Conservation (phyloP, 2,329 filamentous ascomycete genomes). For the Epichloe brachyelytri region DNA sequence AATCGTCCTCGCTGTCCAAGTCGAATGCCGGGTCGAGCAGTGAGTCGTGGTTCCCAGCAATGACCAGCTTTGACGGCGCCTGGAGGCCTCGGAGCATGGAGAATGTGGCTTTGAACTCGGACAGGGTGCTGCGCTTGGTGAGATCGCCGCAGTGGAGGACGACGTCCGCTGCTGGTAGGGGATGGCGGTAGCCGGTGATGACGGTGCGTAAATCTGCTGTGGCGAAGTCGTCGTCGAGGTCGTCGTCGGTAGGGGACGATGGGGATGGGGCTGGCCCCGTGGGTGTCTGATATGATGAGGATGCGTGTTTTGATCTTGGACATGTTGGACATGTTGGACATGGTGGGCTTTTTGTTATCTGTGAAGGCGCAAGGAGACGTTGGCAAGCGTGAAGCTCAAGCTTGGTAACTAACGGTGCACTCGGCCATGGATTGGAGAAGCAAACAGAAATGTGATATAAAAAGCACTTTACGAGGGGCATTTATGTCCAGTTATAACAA, state of each 20-base stretch:
- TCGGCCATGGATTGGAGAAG: no score
- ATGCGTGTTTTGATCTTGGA: slow-evolving; percentile 21
- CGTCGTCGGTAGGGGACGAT: background rate
- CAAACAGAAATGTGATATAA: background rate
- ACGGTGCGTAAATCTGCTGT: slow-evolving; percentile 5
- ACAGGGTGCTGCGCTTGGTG: slow-evolving; percentile 26
- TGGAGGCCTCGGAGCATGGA: slow-evolving; percentile 27
- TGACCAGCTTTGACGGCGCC: slow-evolving; percentile 39
- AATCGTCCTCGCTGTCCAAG: slow-evolving; percentile 10
- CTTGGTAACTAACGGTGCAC: no score
- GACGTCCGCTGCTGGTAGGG: slow-evolving; percentile 29
- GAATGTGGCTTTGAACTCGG: slow-evolving; percentile 29
- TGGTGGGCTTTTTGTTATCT: background rate
- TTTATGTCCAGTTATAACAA: no score
- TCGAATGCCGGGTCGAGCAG: slow-evolving; percentile 20
- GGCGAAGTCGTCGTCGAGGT: slow-evolving; percentile 5
- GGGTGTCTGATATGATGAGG: slow-evolving; percentile 27
- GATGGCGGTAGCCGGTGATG: slow-evolving; percentile 18
- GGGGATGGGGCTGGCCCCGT: slow-evolving; percentile 10
- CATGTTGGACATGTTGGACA: background rate
- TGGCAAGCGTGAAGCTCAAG: no score
- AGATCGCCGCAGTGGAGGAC: slow-evolving; percentile 41
- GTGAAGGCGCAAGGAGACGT: background rate
- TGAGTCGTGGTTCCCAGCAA: slow-evolving; percentile 43
- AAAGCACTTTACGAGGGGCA: no score